Percentiles rank a stretch among this genome's conserved stretches.
Conservation (phyloP, 2,329 filamentous ascomycete species). For the Calonectria pauciramosa region DNA sequence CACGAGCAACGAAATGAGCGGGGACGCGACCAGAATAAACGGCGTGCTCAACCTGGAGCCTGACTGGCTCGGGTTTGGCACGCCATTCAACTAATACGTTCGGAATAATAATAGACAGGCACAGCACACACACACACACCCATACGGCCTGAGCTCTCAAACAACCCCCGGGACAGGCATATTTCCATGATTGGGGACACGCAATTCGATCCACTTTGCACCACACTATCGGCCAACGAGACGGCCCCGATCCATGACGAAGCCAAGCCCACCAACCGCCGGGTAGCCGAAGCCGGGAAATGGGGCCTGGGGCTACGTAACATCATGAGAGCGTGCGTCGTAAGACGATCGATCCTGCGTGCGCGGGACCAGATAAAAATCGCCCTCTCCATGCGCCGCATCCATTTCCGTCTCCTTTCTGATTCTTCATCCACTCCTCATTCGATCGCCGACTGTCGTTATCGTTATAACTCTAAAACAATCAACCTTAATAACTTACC, state of each 20-base stretch:
- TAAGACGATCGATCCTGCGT: neutral
- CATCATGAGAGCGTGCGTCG: slow-evolving; percentile 21
- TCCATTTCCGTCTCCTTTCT: neutral
- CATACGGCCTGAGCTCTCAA: neutral
- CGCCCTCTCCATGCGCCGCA: neutral
- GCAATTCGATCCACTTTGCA: slow-evolving; percentile 22
- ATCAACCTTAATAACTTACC: neutral
- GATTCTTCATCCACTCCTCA: neutral
- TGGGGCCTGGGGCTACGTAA: slow-evolving; percentile 15
- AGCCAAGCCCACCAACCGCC: slow-evolving; percentile 17
- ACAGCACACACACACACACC: neutral
- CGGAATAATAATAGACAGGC: too few species aligned
- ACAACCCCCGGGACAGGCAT: neutral
- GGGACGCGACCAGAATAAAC: slow-evolving; percentile 37
- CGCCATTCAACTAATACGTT: slow-evolving; percentile 14
- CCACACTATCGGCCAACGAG: slow-evolving; percentile 13
- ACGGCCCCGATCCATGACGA: slow-evolving; percentile 14
- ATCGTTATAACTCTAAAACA: neutral
- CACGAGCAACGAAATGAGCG: slow-evolving; percentile 34
- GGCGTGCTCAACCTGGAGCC: slow-evolving; percentile 49
- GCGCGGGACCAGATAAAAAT: slow-evolving; percentile 5
- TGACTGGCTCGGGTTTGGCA: slow-evolving; percentile 47
- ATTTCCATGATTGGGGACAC: slow-evolving; percentile 4
- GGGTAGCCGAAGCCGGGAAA: slow-evolving; percentile 4
- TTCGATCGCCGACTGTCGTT: slow-evolving; percentile 14